Conservation (phyloP, 768 basidiomycete genomes). For the Russula sp. region DNA sequence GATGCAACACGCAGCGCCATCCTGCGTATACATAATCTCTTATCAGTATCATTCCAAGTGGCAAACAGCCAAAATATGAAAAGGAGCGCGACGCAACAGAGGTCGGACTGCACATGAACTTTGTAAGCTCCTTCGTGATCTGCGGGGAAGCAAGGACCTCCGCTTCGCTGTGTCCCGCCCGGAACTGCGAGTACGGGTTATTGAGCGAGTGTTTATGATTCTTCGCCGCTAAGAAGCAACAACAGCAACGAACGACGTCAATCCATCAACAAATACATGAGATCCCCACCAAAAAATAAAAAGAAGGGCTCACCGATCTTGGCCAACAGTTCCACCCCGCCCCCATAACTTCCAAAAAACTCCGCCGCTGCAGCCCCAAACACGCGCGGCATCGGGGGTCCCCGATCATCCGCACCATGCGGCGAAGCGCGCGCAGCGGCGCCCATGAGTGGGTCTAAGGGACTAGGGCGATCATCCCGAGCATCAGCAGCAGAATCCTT, state of each 20-base stretch:
- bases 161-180: constrained; percentile 67
- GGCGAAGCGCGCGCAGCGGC: constrained; percentile 40
- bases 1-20: constrained; percentile 70
- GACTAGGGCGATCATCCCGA: constrained; percentile 47
- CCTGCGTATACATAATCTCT: constrained; percentile 32
- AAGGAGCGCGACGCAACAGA: constrained; percentile 29
- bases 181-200: constrained; percentile 85
- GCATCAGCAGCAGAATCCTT: constrained; percentile 19
- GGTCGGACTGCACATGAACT: constrained; percentile 85
- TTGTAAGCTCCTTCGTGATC: constrained; percentile 67
- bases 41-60: not conserved
- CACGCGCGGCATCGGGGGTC: constrained; percentile 63
- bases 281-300: not conserved
- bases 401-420: constrained; percentile 47
- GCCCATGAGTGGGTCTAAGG: constrained; percentile 39
- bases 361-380: constrained; percentile 70
- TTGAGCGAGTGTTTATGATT: constrained; percentile 76
- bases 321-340: constrained; percentile 56
- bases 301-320: constrained; percentile 52
- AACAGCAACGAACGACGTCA: not conserved
- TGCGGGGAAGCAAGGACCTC: constrained; percentile 59
- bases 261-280: not conserved
- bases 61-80: no score
- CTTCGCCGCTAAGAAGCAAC: constrained; percentile 51
- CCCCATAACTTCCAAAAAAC: constrained; percentile 71